Base-by-base conservation (phyloP, 2,329 filamentous ascomycete species). In the Aspergillus sergii region DNA sequence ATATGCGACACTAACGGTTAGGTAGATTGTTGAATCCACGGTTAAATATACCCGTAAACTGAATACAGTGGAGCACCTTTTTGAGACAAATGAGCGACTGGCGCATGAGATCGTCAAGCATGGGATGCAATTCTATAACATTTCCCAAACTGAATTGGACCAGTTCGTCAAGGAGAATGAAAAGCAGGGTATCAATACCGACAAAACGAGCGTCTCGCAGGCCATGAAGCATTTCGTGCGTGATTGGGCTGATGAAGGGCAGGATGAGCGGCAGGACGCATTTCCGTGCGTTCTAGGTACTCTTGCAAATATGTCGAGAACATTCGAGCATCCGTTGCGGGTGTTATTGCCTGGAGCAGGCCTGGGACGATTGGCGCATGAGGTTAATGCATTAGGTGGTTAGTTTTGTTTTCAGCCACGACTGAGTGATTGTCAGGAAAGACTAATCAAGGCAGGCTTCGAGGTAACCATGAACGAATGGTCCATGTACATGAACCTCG, bases 1-100 rank as follows among this genome's bases (percentile, higher is more conserved):
- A 16, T 32, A 11, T 3, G 3, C 23, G 1, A 48, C 30, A 32
- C 28, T 58, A 30, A 56, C 14, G 16, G 7, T 9, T 30, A 2
- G 8, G 14, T 53, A 84, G 81, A 89, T 8, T 84, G 81, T 90
- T 2, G 85, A 88, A 65, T 82, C 84, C n/a, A 76, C 82, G 1
- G 72, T 88, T 46, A 79, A 85, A 54, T 90, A 88, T 68, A 83
- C 84, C 2, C 82, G 85, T 62, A 87, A 85, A 65, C 80, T 87
- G 21, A 72, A 78, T 16, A 73, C 74, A 1, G 74, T 82, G 11
- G 80, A 84, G 12, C 63, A 76, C 26, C 75, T 83, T 7, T 75
- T 86, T 16, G 71, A 71, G 2, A 64, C 71, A 6, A 87, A 87
- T 66, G 80, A 82, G 11, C 63, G 72, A 0, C 64, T 87, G 2